Evolutionary conservation across 768 basidiomycete species (phyloP), one percentile per base, ranked within the genome.

Genomic region (Agrocybe chaxingu): DNA sequence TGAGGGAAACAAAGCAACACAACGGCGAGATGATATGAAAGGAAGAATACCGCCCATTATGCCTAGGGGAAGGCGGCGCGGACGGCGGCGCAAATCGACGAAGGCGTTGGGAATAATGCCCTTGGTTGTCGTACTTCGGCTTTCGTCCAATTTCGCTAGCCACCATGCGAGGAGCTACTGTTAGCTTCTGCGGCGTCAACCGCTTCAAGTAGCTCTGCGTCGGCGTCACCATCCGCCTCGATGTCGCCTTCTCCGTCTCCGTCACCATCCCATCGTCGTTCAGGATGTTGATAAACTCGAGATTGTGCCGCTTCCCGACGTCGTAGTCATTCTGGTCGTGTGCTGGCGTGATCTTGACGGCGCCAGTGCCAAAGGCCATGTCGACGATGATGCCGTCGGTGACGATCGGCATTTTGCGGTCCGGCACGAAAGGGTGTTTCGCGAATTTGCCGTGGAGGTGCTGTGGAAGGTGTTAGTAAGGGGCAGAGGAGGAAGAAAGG

Each of bases 321-420:
- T 93, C 92, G 68, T 96, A 98, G 77, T 98, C 96, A 63, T 95
- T 95, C 11, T 85, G 89, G 66, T 98, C 97, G 63, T 98, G 97
- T 0, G 96, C 97, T 11, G 97, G 97, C 0, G 97, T 98, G 62
- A 98, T 98, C 74, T 99, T 98, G 45, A 98, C 96, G 0, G 96
- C 97, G 65, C 97, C 97, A 30, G 97, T 99, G 34, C 97, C 97
- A 59, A 98, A 98, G 8, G 80, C 77, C 85, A 92, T 97, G 64
- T 98, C 96, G 51, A 97, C 96, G 45, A 90, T 75, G 66, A 93
- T 87, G 16, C 78, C 72, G 62, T 98, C 96, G 29, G 84, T 76
- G 50, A 98, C 73, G 65, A 99, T 96, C 10, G 92, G 96, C 41
- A 99, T 74, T 11, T 84, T 81, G 41, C 97, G 84, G 52, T 83